These are phyloP conservation scores for Nymphaea colorata DNA, from an alignment of 164 flowering plant species.

Conservation along the genomic window DNA sequence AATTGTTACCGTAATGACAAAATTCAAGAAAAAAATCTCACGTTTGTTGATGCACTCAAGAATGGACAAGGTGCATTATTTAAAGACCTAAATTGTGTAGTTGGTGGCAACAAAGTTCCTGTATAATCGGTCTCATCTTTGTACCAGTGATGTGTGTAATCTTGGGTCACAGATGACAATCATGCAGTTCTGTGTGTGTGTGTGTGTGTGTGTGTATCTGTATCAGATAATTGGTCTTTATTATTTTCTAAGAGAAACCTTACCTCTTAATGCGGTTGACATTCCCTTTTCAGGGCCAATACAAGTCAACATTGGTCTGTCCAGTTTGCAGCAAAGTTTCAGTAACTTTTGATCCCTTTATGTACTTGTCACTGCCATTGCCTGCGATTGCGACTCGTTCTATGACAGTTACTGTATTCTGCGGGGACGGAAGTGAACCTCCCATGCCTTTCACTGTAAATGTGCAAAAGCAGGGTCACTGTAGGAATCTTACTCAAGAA, in stretches of 20 bases:
- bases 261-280: not conserved
- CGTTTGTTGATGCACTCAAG: too few species aligned
- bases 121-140: too few species aligned
- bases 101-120: too few species aligned
- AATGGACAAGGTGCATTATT: too few species aligned
- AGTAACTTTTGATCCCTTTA: conserved; percentile 87
- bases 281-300: conserved; percentile 65
- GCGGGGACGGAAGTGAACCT: conserved; percentile 71
- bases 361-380: conserved; percentile 82
- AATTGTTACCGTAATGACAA: too few species aligned
- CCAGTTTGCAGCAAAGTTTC: conserved; percentile 82
- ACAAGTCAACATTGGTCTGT: conserved; percentile 87
- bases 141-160: too few species aligned
- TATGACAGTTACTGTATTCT: conserved; percentile 72
- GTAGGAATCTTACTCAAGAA: conserved; percentile 56
- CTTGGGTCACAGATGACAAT: not conserved
- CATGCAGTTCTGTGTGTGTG: not conserved
- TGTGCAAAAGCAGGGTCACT: conserved; percentile 52
- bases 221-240: not conserved
- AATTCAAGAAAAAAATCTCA: too few species aligned
- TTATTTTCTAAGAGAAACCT: too few species aligned
- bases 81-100: too few species aligned
- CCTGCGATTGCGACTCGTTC: conserved; percentile 62
- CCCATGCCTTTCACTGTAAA: conserved; percentile 83
- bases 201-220: not conserved